Percentiles rank a stretch among this genome's conserved stretches.
Conservation (phyloP, 768 basidiomycete species). For the Termitomyces sp. region DNA sequence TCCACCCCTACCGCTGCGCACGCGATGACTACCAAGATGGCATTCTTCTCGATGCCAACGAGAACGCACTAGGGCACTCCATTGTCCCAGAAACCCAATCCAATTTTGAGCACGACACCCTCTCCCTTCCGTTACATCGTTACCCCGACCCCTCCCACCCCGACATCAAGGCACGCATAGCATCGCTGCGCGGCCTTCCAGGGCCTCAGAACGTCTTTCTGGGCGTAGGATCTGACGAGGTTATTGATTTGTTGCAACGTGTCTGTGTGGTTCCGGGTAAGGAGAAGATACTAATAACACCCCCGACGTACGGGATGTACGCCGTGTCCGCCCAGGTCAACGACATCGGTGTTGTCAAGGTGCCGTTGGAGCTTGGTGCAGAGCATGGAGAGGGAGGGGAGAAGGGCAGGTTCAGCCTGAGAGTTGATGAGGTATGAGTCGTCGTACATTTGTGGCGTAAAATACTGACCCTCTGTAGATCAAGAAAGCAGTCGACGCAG, state of each 20-base stretch:
- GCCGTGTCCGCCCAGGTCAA: constrained; percentile 93
- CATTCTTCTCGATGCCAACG: constrained; percentile 95
- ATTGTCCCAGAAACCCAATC: constrained; percentile 42
- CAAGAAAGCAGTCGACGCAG: constrained; percentile 62
- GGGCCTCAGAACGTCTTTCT: constrained; percentile 75
- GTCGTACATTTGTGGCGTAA: background rate
- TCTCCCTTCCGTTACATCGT: constrained; percentile 67
- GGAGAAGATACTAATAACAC: constrained; percentile 86
- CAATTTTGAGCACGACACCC: constrained; percentile 36
- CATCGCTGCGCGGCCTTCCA: constrained; percentile 67
- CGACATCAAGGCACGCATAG: constrained; percentile 74
- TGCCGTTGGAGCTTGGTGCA: constrained; percentile 63
- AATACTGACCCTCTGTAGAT: constrained; percentile 44
- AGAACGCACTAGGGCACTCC: constrained; percentile 91
- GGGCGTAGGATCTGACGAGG: too few relatives aligned
- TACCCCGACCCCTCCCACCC: constrained; percentile 94
- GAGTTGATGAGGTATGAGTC: constrained; percentile 64
- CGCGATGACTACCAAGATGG: constrained; percentile 93
- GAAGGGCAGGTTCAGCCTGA: constrained; percentile 68
- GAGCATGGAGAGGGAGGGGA: constrained; percentile 72
- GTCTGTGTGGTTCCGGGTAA: constrained; percentile 77
- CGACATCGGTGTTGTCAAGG: constrained; percentile 80
- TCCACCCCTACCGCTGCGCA: constrained; percentile 92
- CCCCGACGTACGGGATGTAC: constrained; percentile 99
- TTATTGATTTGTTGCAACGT: constrained; percentile 92